These are phyloP conservation scores for Clitopilus passeckerianus DNA, from an alignment of 768 basidiomycete species.

Conservation along the genomic window DNA sequence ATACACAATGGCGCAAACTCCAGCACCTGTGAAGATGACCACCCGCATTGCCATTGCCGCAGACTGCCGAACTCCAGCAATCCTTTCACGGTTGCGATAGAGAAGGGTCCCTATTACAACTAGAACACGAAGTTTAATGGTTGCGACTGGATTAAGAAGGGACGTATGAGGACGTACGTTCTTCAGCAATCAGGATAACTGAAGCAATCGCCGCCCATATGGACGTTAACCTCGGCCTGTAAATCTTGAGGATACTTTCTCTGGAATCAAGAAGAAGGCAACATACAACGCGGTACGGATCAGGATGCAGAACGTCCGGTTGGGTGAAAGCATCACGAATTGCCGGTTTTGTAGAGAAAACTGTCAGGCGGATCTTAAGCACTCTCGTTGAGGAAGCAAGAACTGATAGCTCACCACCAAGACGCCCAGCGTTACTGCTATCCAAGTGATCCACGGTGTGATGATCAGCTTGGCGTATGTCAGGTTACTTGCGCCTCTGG, in stretches of 20 bases:
- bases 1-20: conserved; percentile 12
- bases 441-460: conserved; percentile 25
- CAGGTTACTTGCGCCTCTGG: neutral
- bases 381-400: neutral
- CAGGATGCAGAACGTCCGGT: conserved; percentile 24
- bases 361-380: conserved; percentile 6
- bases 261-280: neutral
- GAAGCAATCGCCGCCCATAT: conserved; percentile 17
- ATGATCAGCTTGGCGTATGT: conserved; percentile 14
- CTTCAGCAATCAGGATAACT: conserved; percentile 16
- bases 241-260: neutral
- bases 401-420: conserved; percentile 16
- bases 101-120: conserved; percentile 18
- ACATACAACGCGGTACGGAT: conserved; percentile 15
- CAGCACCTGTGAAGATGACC: conserved; percentile 20
- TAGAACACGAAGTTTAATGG: neutral
- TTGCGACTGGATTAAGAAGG: no score
- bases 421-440: conserved; percentile 15
- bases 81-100: conserved; percentile 18
- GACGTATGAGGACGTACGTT: conserved; percentile 17
- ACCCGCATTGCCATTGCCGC: conserved; percentile 23
- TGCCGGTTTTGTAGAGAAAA: conserved; percentile 17
- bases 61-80: conserved; percentile 19
- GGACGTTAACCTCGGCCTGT: conserved; percentile 21
- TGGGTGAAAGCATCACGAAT: conserved; percentile 17